Conservation (phyloP, 805 yeast genomes). For the Kluyveromyces dobzhanskii region DNA sequence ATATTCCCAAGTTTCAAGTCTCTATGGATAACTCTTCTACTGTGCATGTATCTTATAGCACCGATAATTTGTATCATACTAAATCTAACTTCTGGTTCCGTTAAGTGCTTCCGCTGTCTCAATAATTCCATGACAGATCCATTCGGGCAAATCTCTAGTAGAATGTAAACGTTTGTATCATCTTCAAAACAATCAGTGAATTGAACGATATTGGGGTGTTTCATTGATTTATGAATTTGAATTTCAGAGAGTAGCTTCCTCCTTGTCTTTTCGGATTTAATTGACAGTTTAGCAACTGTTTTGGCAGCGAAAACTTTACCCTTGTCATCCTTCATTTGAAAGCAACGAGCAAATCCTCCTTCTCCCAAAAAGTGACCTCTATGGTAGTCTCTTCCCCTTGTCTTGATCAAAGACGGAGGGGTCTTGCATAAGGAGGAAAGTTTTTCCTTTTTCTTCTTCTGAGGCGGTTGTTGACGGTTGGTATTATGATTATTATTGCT, state of each 20-base stretch:
- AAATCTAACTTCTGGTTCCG: conserved; percentile 86
- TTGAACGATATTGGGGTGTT: conserved; percentile 83
- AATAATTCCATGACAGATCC: conserved; percentile 90
- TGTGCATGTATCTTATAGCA: conserved; percentile 87
- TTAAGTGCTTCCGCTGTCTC: conserved; percentile 71
- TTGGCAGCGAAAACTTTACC: conserved; percentile 92
- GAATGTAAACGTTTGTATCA: conserved; percentile 84
- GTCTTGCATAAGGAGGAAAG: conserved; percentile 88
- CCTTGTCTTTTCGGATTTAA: conserved; percentile 83
- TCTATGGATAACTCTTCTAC: conserved; percentile 87
- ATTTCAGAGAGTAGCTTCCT: conserved; percentile 81
- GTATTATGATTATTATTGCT: conserved; percentile 9
- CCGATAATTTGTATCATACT: conserved; percentile 91
- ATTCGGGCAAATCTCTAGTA: conserved; percentile 90
- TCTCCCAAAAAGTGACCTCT: conserved; percentile 90
- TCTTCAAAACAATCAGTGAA: conserved; percentile 97
- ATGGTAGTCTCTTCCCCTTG: conserved; percentile 83
- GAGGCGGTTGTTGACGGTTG: conserved; percentile 24
- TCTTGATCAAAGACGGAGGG: conserved; percentile 89
- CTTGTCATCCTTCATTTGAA: conserved; percentile 85
- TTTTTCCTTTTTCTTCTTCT: conserved; percentile 77
- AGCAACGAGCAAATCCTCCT: conserved; percentile 98
- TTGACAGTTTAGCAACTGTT: conserved; percentile 93
- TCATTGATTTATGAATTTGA: conserved; percentile 85
- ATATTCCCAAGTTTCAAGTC: conserved; percentile 94